Evolutionary conservation across 371 early-diverging fungal genomes (phyloP).

Genomic region (Nematocida sp.): DNA sequence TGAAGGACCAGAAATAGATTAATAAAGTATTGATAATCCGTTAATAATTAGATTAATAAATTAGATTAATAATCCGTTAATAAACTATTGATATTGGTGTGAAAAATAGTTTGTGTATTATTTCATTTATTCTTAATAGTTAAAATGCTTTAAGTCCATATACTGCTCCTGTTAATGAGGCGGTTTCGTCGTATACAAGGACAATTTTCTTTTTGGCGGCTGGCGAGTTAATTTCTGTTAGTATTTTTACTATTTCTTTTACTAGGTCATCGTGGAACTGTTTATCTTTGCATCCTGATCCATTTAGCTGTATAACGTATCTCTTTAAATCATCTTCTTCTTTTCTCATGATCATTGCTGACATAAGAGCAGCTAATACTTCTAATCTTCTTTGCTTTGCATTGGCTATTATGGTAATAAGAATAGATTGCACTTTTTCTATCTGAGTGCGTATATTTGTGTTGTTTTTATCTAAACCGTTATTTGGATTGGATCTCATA

Average conservation of each 20-base stretch:
- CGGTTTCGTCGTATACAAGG: background rate
- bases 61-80: too few species aligned
- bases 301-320: constrained; percentile 2
- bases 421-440: too few species aligned
- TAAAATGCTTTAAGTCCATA: background rate
- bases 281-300: constrained; percentile 2
- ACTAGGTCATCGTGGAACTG: background rate
- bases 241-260: background rate
- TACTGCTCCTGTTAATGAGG: background rate
- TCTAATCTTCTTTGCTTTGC: background rate
- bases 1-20: too few species aligned
- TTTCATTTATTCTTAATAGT: too few species aligned
- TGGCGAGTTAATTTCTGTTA: background rate
- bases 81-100: too few species aligned
- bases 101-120: too few species aligned
- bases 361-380: background rate
- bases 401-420: background rate
- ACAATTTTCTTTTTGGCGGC: background rate
- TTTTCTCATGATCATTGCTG: background rate
- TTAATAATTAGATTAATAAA: too few species aligned
- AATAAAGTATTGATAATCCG: too few species aligned
- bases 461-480: too few species aligned
- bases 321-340: background rate
- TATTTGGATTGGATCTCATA: too few species aligned
- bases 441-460: too few species aligned